Evolutionary conservation across 2,329 filamentous ascomycete species (phyloP).

Genomic region (Penicillium sp.): DNA sequence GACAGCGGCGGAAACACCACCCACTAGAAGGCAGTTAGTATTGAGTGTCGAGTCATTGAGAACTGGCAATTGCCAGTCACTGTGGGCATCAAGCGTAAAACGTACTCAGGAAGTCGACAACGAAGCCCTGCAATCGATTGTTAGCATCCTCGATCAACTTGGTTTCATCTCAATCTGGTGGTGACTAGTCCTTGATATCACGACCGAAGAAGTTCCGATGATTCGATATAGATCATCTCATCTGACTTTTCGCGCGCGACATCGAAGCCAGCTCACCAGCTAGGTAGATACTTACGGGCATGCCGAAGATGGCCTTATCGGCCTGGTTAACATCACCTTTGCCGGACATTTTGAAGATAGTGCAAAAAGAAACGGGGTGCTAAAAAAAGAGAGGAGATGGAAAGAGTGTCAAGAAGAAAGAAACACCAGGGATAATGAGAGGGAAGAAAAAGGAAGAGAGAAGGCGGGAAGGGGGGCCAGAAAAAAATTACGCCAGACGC

Average conservation of each 20-base stretch:
- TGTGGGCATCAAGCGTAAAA: conserved; percentile 35
- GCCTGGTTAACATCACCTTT: conserved; percentile 49
- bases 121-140: conserved; percentile 65
- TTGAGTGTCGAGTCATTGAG: background rate
- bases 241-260: conserved; percentile 1
- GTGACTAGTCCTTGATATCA: background rate
- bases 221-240: conserved; percentile 2
- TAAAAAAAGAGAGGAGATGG: conserved; percentile 40
- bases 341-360: conserved; percentile 47
- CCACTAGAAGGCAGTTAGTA: conserved; percentile 66
- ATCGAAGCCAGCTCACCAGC: background rate
- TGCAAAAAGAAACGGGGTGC: conserved; percentile 40
- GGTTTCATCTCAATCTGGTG: background rate
- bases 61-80: background rate
- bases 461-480: conserved; percentile 32
- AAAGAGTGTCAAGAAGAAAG: conserved; percentile 33
- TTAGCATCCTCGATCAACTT: conserved; percentile 23
- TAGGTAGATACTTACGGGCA: conserved; percentile 43
- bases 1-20: conserved; percentile 99
- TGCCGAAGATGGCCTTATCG: conserved; percentile 55
- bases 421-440: conserved; percentile 31
- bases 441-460: conserved; percentile 46
- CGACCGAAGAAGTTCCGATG: background rate
- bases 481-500: conserved; percentile 37
- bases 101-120: conserved; percentile 99